Base-by-base conservation (phyloP, 2,329 filamentous ascomycete species). In the Fragosphaeria purpurea region DNA sequence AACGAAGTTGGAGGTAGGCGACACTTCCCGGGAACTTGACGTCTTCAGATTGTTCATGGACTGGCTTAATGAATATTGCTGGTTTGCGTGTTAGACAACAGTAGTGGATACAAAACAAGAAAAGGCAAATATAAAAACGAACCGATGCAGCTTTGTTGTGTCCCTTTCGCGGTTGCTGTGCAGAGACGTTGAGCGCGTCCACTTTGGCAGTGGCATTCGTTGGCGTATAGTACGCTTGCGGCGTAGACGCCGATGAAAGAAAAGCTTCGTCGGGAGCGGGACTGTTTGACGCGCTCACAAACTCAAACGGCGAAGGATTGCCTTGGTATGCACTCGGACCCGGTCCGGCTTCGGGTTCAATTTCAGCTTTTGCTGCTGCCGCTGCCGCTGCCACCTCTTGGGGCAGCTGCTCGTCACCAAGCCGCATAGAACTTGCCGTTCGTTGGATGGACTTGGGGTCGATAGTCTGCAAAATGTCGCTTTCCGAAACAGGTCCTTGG, bases 281-380 rank as follows among this genome's bases (percentile, higher is more conserved):
- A 53, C 77, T 83, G 57, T 73, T 79, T 2, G 76, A 74, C 7
- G 74, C 74, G 57, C 76, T 79, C 12, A 76, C 73, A 59, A 83
- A 82, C 56, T 80, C 75, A 3, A 55, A 38, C 7, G 54, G 51
- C 8, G 56, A 57, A 6, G 48, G 52, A 6, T 46, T 50, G 37
- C 47, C 46, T 40, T 54, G 56, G 32, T 55, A 53, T 3, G 56
- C 54, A 10, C 54, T 57, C 22, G 53, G 13, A 32, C 13, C 42
- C 3, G 32, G 6, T 7, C 35, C 51, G 10, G 48, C n/a, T 37
- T 11, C 35, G 35, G 35, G 7, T 11, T 11, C 35, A 37, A 37
- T 37, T 37, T 11, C 35, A 7, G 11, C 11, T 6, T 38, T 43
- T 44, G 44, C 22, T 33, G 22, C 10, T 2, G 48, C 39, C 11